These are phyloP conservation scores for Chaetomiaceae sp. DNA, from an alignment of 2,329 filamentous ascomycete genomes.

Conservation along the genomic window DNA sequence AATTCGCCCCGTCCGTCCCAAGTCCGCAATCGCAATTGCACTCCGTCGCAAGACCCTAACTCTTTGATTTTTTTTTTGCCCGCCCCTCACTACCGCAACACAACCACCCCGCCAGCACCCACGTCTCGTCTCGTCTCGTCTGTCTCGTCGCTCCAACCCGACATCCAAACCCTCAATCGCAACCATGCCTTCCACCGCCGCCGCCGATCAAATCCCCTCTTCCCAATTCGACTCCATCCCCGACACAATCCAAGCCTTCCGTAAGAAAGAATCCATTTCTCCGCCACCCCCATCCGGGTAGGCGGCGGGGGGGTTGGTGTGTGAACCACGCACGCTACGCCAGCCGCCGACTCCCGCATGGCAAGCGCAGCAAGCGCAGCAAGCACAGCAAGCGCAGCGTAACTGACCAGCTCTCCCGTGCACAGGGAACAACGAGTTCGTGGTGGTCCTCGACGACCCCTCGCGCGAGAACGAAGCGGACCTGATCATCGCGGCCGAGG, in stretches of 20 bases:
- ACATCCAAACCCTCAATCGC: slow-evolving; percentile 1
- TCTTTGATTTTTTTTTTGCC: slow-evolving; percentile 6
- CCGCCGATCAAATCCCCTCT: slow-evolving; percentile 41
- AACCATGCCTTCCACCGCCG: slow-evolving; percentile 43
- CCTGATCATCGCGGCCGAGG: slow-evolving; percentile 86
- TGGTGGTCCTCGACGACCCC: slow-evolving; percentile 90
- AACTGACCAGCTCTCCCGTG: slow-evolving; percentile 4
- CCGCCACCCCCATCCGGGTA: too few relatives aligned
- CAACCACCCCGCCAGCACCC: slow-evolving; percentile 1
- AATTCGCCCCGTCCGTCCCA: background rate
- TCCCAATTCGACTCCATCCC: slow-evolving; percentile 62
- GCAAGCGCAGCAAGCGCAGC: too few relatives aligned
- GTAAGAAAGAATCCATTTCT: too few relatives aligned
- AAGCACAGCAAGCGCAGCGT: too few relatives aligned
- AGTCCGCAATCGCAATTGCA: background rate
- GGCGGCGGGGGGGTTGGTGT: too few relatives aligned
- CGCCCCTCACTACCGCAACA: background rate
- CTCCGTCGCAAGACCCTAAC: too few relatives aligned
- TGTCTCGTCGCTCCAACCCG: background rate
- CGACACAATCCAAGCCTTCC: slow-evolving; percentile 60
- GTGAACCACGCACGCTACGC: too few relatives aligned
- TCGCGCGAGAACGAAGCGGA: slow-evolving; percentile 97
- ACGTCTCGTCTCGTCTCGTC: background rate
- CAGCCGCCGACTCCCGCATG: too few relatives aligned
- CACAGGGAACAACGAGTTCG: slow-evolving; percentile 77